Evolutionary conservation across 805 yeast genomes (phyloP).

Genomic region (Schwanniomyces vanrijiae): DNA sequence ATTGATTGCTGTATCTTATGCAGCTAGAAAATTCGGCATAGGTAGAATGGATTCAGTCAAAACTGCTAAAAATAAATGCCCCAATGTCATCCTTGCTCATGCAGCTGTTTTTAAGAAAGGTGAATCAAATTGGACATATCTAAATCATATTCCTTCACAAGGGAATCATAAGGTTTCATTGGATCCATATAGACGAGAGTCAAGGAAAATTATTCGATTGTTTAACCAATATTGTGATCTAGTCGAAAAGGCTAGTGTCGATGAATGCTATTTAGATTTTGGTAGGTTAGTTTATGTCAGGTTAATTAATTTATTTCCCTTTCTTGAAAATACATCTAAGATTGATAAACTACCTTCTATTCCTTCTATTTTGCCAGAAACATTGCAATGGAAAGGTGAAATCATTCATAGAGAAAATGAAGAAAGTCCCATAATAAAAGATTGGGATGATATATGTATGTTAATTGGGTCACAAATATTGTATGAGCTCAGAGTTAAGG

Average conservation of each 20-base stretch:
- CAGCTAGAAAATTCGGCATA: slow-evolving; percentile 85
- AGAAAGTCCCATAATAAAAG: slow-evolving; percentile 11
- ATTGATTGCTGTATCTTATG: slow-evolving; percentile 85
- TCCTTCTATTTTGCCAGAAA: slow-evolving; percentile 34
- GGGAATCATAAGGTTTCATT: slow-evolving; percentile 77
- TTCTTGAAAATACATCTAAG: slow-evolving; percentile 21
- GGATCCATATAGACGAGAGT: slow-evolving; percentile 89
- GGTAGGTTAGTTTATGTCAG: slow-evolving; percentile 59
- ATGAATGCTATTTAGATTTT: slow-evolving; percentile 85
- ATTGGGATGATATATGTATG: slow-evolving; percentile 81
- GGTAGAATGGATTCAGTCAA: slow-evolving; percentile 71
- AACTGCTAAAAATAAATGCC: slow-evolving; percentile 74
- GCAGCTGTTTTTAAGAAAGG: slow-evolving; percentile 94
- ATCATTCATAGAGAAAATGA: slow-evolving; percentile 17
- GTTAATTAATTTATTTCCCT: slow-evolving; percentile 49
- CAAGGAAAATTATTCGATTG: slow-evolving; percentile 71
- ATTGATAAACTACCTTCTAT: slow-evolving; percentile 44
- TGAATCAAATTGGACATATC: slow-evolving; percentile 78
- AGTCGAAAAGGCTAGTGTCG: slow-evolving; percentile 94
- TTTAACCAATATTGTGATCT: slow-evolving; percentile 60
- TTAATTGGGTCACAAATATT: slow-evolving; percentile 66
- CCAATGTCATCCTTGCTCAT: slow-evolving; percentile 74
- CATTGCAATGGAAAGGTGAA: slow-evolving; percentile 32
- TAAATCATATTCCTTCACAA: slow-evolving; percentile 57
- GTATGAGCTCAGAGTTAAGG: slow-evolving; percentile 49